Conservation (phyloP, 208 protist genomes). For the Perkinsela sp. region DNA sequence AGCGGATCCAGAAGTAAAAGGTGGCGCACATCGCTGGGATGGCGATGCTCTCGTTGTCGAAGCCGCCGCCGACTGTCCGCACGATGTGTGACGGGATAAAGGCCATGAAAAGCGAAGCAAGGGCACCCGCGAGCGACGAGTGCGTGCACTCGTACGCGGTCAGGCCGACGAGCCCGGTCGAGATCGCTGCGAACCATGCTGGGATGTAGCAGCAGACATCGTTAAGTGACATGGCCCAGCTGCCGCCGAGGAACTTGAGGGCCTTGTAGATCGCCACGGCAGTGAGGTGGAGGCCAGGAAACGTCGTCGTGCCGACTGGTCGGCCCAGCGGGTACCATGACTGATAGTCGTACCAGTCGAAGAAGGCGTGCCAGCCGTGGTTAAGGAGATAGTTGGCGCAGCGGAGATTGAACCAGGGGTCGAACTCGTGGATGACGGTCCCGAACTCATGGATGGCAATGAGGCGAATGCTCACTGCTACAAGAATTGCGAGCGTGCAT, state of each 20-base stretch:
- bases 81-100: slow-evolving; percentile 67
- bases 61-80: slow-evolving; percentile 88
- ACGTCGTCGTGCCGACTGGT: slow-evolving; percentile 85
- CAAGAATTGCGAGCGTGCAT: slow-evolving; percentile 2
- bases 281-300: slow-evolving; percentile 87
- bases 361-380: slow-evolving; percentile 78
- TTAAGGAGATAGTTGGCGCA: slow-evolving; percentile 56
- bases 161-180: slow-evolving; percentile 46
- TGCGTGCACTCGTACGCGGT: slow-evolving; percentile 30
- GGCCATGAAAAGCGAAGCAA: slow-evolving; percentile 38
- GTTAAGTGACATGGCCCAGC: slow-evolving; percentile 47
- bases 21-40: slow-evolving; percentile 79
- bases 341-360: slow-evolving; percentile 92
- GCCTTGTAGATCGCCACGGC: slow-evolving; percentile 56
- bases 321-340: slow-evolving; percentile 91
- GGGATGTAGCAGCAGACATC: slow-evolving; percentile 83
- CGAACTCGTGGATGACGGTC: slow-evolving; percentile 70
- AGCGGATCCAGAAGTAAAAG: slow-evolving; percentile 67
- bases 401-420: slow-evolving; percentile 74
- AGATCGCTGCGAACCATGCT: slow-evolving; percentile 65
- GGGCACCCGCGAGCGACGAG: slow-evolving; percentile 37
- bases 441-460: slow-evolving; percentile 36
- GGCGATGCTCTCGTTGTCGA: slow-evolving; percentile 92
- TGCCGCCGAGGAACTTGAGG: slow-evolving; percentile 29
- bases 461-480: slow-evolving; percentile 23